phyloP scores from a whole-genome alignment of 805 yeast species.

The Debaryomyces tyrocola region DNA sequence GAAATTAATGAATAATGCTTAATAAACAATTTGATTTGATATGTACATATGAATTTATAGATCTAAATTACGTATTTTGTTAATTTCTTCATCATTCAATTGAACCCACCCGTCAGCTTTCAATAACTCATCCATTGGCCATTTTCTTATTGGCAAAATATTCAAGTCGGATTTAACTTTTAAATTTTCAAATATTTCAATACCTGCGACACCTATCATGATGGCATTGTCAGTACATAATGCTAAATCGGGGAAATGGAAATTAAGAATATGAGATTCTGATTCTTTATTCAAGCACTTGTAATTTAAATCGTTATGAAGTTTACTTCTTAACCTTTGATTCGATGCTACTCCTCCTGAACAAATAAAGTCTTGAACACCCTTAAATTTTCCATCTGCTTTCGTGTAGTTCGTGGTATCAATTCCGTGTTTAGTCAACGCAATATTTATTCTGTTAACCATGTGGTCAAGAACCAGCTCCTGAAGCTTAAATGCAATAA shows the following conservation, averaged over 20 bases:
- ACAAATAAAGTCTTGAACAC: constrained; percentile 61
- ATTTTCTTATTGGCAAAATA: constrained; percentile 69
- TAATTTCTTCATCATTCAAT: constrained; percentile 17
- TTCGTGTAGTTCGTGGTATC: constrained; percentile 6
- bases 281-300: constrained; percentile 6
- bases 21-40: neutral
- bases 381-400: constrained; percentile 41
- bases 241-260: constrained; percentile 66
- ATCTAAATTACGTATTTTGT: neutral
- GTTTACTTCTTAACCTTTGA: constrained; percentile 47
- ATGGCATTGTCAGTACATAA: constrained; percentile 94
- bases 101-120: constrained; percentile 52
- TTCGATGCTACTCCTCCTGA: constrained; percentile 97
- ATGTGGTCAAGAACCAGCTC: constrained; percentile 71
- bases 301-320: constrained; percentile 38
- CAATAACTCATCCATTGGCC: constrained; percentile 69
- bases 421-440: constrained; percentile 39
- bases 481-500: constrained; percentile 62
- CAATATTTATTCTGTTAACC: constrained; percentile 57
- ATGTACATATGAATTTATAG: neutral
- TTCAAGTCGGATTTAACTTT: constrained; percentile 48
- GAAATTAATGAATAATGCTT: neutral
- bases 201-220: constrained; percentile 98
- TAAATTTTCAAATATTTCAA: constrained; percentile 70
- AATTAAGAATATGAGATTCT: constrained; percentile 18